Evolutionary conservation across 2,329 filamentous ascomycete genomes (phyloP), one percentile per base, ranked within the genome.

Genomic region (Xylariaceae sp.): DNA sequence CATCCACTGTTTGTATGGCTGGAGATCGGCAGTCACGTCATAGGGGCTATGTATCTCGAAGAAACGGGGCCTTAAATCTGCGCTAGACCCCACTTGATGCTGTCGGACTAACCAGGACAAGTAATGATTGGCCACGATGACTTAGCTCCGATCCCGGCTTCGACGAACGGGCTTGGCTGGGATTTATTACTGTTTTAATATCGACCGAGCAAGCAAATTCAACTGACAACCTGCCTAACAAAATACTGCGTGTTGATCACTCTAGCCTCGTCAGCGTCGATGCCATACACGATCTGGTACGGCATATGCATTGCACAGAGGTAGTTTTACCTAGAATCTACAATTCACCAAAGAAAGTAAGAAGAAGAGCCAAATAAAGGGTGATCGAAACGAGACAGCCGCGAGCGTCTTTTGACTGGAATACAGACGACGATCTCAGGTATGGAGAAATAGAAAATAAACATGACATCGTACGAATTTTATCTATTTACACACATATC

Each of bases 121-220:
- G 23, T 30, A 30, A 30, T 30, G 23, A 30, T 30, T 30, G 23
- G 23, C 23, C 23, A 30, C 23, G 37, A 41, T 41, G 37, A 45
- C 13, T 45, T 44, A 30, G 51, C 55, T 57, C 58, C 58, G 55
- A 55, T 60, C 39, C 30, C 58, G 58, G 58, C 53, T 35, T 18
- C 35, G 17, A 45, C 53, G 53, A 41, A 39, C 58, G 30, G 49
- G 34, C n/a, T n/a, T 6, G 41, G 37, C 37, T 41, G 13, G 9
- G 37, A 30, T 41, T 6, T 45, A 45, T 45, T 6, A 45, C 41
- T 45, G 10, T n/a, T n/a, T 45, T 3, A 45, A 10, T 7, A 41
- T 7, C 13, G 5, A 45, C 6, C 10, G 6, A 13, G 2, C 11
- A n/a, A 45, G 11, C 4, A 37, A 41, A 13, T 34, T 41, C 8